Evolutionary conservation across 495 filamentous ascomycete genomes (phyloP).

Genomic region (Delitschia confertaspora): DNA sequence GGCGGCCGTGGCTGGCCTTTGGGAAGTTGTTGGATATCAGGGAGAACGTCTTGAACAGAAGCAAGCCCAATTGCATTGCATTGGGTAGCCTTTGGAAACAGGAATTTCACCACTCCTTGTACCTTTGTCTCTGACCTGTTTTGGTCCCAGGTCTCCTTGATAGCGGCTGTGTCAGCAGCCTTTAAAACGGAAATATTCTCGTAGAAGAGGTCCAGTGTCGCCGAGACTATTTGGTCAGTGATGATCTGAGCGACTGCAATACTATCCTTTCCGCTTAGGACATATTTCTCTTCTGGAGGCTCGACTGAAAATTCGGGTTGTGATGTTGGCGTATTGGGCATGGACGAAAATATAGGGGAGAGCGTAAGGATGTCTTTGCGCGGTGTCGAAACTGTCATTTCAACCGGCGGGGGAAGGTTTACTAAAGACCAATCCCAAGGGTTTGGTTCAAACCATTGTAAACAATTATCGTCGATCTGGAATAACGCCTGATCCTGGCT

Average conservation of each 20-base stretch:
- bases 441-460: conserved; percentile 21
- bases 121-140: not conserved
- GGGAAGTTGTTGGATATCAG: conserved; percentile 10
- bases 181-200: conserved; percentile 1
- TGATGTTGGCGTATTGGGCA: conserved; percentile 38
- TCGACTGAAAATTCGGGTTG: conserved; percentile 15
- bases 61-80: conserved; percentile 11
- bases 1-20: conserved; percentile 22
- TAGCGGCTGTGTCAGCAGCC: not conserved
- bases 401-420: conserved; percentile 8
- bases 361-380: conserved; percentile 13
- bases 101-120: conserved; percentile 5
- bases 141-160: too few species aligned
- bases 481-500: conserved; percentile 2
- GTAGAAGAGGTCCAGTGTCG: conserved; percentile 18
- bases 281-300: conserved; percentile 10
- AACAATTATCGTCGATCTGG: conserved; percentile 15
- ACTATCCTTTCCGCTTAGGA: conserved; percentile 35
- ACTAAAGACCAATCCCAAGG: conserved; percentile 27
- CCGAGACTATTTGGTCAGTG: conserved; percentile 48
- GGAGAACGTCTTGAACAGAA: conserved; percentile 21
- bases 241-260: conserved; percentile 53
- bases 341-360: conserved; percentile 43
- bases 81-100: conserved; percentile 19
- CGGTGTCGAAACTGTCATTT: not conserved